These are phyloP conservation scores for Sporothrix schenckii DNA, from an alignment of 2,329 filamentous ascomycete genomes.

Conservation along the genomic window DNA sequence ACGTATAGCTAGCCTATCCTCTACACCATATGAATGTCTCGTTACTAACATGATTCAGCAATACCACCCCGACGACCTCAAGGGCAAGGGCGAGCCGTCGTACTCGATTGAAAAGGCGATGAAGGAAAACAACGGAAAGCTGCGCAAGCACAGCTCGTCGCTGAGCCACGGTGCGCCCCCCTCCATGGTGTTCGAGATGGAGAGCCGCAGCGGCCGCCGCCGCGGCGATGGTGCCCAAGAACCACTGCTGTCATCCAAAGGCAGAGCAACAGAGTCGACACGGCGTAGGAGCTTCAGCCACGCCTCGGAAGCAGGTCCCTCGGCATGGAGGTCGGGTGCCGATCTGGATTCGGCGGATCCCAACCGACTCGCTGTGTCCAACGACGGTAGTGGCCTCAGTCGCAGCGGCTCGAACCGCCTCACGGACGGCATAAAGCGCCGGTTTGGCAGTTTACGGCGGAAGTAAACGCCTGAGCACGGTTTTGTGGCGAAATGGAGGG, in stretches of 20 bases:
- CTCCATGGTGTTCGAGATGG: constrained; percentile 50
- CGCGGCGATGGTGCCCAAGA: constrained; percentile 33
- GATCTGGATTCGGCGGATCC: constrained; percentile 28
- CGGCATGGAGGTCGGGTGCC: background rate
- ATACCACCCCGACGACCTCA: constrained; percentile 76
- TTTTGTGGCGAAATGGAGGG: background rate
- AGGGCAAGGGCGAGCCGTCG: constrained; percentile 79
- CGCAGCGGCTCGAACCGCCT: constrained; percentile 50
- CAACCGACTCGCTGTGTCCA: constrained; percentile 35
- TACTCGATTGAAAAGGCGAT: constrained; percentile 70
- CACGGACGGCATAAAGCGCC: constrained; percentile 56
- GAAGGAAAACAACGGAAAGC: constrained; percentile 57
- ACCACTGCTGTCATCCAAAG: constrained; percentile 35
- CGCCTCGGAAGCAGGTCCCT: constrained; percentile 33
- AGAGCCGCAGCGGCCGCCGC: constrained; percentile 44
- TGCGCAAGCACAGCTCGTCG: constrained; percentile 40
- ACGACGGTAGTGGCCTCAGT: constrained; percentile 40
- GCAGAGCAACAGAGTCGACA: constrained; percentile 38
- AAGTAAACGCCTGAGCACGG: constrained; percentile 43
- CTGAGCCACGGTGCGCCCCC: constrained; percentile 38
- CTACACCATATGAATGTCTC: constrained; percentile 58
- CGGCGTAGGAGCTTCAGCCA: constrained; percentile 53
- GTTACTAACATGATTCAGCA: constrained; percentile 45
- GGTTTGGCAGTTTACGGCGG: constrained; percentile 57
- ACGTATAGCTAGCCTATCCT: constrained; percentile 42